phyloP scores from a whole-genome alignment of 371 early-diverging fungal genomes.

The Rhizopus arrhizus region DNA sequence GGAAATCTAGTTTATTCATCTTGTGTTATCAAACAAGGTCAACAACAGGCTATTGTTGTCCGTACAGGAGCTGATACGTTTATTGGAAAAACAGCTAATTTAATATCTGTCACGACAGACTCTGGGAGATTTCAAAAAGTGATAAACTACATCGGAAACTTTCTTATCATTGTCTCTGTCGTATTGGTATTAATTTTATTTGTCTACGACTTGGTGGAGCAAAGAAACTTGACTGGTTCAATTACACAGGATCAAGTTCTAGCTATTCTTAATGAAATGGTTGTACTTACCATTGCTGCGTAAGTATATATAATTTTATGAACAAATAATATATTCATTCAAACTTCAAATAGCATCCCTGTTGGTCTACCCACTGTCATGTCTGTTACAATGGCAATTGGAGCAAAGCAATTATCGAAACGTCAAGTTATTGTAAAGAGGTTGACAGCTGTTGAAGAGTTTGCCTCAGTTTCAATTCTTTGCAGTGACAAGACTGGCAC shows the following conservation, averaged over 20 bases:
- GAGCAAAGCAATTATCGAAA: slow-evolving; percentile 85
- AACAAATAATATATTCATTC: not conserved
- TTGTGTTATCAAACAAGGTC: slow-evolving; percentile 83
- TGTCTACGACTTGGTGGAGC: slow-evolving; percentile 61
- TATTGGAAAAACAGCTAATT: slow-evolving; percentile 87
- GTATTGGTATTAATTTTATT: slow-evolving; percentile 81
- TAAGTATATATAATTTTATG: slow-evolving; percentile 4
- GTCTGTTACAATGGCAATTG: slow-evolving; percentile 95
- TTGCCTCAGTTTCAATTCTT: slow-evolving; percentile 90
- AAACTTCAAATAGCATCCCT: slow-evolving; percentile 64
- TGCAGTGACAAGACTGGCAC: slow-evolving; percentile 98
- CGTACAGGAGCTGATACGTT: slow-evolving; percentile 87
- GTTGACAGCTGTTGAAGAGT: slow-evolving; percentile 92
- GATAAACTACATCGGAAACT: slow-evolving; percentile 81
- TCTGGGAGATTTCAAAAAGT: slow-evolving; percentile 88
- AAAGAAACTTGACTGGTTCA: slow-evolving; percentile 33
- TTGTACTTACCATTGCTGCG: slow-evolving; percentile 35
- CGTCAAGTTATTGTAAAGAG: slow-evolving; percentile 94
- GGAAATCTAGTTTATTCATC: slow-evolving; percentile 82
- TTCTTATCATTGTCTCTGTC: slow-evolving; percentile 72
- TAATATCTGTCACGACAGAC: slow-evolving; percentile 83
- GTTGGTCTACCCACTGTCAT: slow-evolving; percentile 94
- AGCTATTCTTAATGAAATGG: slow-evolving; percentile 75
- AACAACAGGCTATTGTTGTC: slow-evolving; percentile 81
- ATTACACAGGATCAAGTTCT: slow-evolving; percentile 55